Conservation (phyloP, 1,284 basidiomycete genomes). For the Ceratobasidium sp. region DNA sequence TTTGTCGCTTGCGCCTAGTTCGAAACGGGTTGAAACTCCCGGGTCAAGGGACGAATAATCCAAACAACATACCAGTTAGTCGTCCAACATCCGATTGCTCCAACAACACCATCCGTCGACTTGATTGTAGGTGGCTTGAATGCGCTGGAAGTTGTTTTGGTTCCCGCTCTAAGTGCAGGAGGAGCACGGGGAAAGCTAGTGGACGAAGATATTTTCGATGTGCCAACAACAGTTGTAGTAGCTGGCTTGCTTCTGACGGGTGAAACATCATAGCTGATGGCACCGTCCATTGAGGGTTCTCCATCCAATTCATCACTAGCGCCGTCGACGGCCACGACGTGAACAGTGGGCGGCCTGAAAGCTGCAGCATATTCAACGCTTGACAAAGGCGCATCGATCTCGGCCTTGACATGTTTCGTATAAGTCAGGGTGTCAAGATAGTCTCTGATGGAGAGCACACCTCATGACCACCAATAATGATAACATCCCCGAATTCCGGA, state of each 20-base stretch:
- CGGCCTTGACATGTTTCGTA: conserved; percentile 10
- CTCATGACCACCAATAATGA: conserved; percentile 47
- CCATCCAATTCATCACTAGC: conserved; percentile 25
- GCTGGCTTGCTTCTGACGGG: conserved; percentile 51
- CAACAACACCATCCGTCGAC: not conserved
- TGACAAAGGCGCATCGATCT: conserved; percentile 39
- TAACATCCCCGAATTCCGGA: conserved; percentile 55
- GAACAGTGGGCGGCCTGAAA: conserved; percentile 27
- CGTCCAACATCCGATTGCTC: conserved; percentile 33
- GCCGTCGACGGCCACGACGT: conserved; percentile 26
- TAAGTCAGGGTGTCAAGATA: conserved; percentile 14
- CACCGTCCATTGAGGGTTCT: not conserved
- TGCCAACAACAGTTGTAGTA: not conserved
- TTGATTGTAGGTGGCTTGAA: conserved; percentile 37
- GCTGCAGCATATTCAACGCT: conserved; percentile 37
- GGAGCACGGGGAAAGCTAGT: not conserved
- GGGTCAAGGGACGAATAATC: not conserved
- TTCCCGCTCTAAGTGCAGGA: not conserved
- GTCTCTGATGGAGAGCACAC: conserved; percentile 30
- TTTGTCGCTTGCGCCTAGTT: conserved; percentile 34
- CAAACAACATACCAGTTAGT: conserved; percentile 16
- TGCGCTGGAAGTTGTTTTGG: not conserved
- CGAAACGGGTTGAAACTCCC: not conserved
- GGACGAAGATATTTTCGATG: not conserved
- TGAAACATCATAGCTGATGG: conserved; percentile 26